These are phyloP conservation scores for Agrocybe praecox DNA, from an alignment of 768 basidiomycete species.

Conservation along the genomic window DNA sequence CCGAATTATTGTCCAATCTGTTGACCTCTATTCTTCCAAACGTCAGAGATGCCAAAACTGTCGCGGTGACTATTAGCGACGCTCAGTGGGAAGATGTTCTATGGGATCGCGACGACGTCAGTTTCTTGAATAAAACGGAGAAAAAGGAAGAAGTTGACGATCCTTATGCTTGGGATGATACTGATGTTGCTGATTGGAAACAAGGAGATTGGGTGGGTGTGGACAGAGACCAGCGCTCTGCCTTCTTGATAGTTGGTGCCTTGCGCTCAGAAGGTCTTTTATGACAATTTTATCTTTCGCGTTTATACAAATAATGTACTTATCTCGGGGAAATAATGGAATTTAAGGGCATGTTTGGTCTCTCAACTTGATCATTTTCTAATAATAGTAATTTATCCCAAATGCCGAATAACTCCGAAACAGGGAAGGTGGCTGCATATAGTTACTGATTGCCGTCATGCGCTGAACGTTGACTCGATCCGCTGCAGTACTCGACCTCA, in stretches of 20 bases:
- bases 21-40: conserved; percentile 76
- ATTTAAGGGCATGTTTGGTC: no score
- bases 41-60: conserved; percentile 70
- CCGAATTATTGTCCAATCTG: conserved; percentile 74
- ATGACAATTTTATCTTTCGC: neutral
- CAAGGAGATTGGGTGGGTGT: conserved; percentile 77
- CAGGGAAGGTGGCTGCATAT: neutral
- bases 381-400: no score
- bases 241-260: conserved; percentile 79
- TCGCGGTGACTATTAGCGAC: conserved; percentile 78
- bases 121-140: conserved; percentile 28
- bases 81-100: conserved; percentile 82
- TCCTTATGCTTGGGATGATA: conserved; percentile 64
- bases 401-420: neutral
- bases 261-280: conserved; percentile 68
- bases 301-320: no score
- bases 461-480: neutral
- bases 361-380: no score
- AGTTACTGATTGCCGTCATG: neutral
- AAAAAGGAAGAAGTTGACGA: conserved; percentile 38
- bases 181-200: conserved; percentile 47
- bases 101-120: conserved; percentile 73
- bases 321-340: no score
- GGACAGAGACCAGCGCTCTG: conserved; percentile 78
- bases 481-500: neutral